Conservation (phyloP, 441 rosid species). For the Brassica hybrid region DNA sequence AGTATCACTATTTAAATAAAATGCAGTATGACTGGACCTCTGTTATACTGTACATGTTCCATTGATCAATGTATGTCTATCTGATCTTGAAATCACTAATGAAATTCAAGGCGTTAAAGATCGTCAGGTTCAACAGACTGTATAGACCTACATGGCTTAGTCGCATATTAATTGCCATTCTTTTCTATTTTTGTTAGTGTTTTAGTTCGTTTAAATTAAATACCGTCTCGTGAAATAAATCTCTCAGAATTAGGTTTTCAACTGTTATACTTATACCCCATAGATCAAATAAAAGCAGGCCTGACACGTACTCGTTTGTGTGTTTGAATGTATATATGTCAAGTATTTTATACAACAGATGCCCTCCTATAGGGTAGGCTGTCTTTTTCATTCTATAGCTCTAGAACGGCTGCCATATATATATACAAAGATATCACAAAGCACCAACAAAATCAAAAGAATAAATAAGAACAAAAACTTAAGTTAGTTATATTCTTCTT, state of each 20-base stretch:
- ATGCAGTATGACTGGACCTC: not conserved
- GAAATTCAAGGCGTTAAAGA: not conserved
- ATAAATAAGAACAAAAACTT: constrained; percentile 10
- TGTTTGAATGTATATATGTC: constrained; percentile 15
- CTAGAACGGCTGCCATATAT: constrained; percentile 15
- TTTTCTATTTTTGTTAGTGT: not conserved
- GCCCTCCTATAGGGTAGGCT: constrained; percentile 27
- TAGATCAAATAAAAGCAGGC: not conserved
- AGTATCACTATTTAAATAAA: not conserved
- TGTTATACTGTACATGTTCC: not conserved
- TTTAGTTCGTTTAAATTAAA: not conserved
- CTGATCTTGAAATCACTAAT: not conserved
- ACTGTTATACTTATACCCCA: not conserved
- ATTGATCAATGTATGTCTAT: not conserved
- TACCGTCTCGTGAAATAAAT: not conserved
- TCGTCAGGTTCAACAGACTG: not conserved
- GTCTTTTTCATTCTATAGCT: constrained; percentile 30
- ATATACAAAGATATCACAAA: constrained; percentile 13
- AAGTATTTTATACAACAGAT: constrained; percentile 25
- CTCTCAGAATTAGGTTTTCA: not conserved
- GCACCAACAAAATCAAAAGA: not conserved
- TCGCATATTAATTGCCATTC: not conserved
- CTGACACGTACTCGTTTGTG: not conserved
- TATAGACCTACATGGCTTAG: not conserved
- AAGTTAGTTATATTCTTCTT: constrained; percentile 14